Evolutionary conservation across 345 rosid species (phyloP).

Genomic region (Sisymbrium irio): DNA sequence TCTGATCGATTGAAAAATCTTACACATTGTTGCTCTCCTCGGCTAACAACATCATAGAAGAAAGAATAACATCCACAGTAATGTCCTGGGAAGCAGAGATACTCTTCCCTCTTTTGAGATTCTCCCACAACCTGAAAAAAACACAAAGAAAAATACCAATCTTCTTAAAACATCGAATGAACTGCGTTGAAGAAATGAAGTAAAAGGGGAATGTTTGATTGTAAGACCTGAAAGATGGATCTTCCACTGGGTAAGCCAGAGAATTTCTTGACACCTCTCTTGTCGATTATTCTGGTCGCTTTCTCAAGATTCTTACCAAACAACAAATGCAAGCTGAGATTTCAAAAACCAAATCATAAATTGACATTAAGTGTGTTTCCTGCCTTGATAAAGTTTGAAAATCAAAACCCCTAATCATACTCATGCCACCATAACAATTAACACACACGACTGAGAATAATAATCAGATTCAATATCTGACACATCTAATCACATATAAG

Average conservation of each 20-base stretch:
- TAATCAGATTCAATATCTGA: neutral
- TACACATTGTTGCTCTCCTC: conserved; percentile 87
- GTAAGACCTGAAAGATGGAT: conserved; percentile 68
- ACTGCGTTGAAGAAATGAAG: neutral
- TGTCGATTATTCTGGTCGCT: conserved; percentile 77
- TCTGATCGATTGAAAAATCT: conserved; percentile 12
- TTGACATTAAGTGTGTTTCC: neutral
- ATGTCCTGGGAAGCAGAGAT: conserved; percentile 68
- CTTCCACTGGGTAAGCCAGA: conserved; percentile 74
- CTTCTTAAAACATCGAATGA: neutral
- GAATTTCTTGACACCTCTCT: conserved; percentile 71
- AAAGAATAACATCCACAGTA: conserved; percentile 88
- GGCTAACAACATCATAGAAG: conserved; percentile 80
- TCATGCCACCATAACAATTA: neutral
- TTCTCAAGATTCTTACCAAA: conserved; percentile 87
- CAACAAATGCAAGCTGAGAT: conserved; percentile 70
- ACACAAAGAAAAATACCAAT: neutral
- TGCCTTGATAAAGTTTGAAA: neutral
- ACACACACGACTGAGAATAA: neutral
- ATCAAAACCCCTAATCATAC: neutral
- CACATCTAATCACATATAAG: neutral
- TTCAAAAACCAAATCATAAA: neutral
- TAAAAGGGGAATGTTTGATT: neutral
- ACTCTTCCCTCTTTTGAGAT: conserved; percentile 83
- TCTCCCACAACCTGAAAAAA: conserved; percentile 71